These are phyloP conservation scores for Stropharia rugosoannulata DNA, from an alignment of 768 basidiomycete genomes.

Conservation along the genomic window DNA sequence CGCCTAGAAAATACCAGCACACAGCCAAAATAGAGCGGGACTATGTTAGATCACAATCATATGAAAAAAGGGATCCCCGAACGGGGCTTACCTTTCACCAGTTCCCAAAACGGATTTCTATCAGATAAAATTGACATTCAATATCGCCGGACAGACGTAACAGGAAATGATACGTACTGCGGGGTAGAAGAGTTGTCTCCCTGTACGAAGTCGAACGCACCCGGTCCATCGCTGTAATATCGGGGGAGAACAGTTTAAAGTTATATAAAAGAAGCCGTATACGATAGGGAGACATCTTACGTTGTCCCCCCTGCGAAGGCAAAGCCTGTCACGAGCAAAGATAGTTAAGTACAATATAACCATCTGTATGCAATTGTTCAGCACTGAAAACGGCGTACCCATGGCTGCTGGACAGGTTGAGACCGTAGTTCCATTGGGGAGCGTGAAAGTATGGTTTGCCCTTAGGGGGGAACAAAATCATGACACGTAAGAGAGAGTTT, in stretches of 20 bases:
- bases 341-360: neutral
- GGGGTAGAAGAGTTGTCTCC: constrained; percentile 61
- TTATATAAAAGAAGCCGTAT: neutral
- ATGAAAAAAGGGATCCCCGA: neutral
- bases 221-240: constrained; percentile 67
- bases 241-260: neutral
- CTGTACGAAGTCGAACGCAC: constrained; percentile 76
- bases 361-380: neutral
- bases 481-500: neutral
- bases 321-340: constrained; percentile 44
- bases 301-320: constrained; percentile 81
- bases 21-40: constrained; percentile 2
- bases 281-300: constrained; percentile 34
- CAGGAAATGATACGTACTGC: constrained; percentile 40
- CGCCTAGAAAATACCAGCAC: constrained; percentile 32
- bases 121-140: constrained; percentile 9
- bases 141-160: neutral
- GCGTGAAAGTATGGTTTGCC: constrained; percentile 61
- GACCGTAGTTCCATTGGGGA: constrained; percentile 65
- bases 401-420: constrained; percentile 79
- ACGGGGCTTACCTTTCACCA: constrained; percentile 57
- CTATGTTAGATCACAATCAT: constrained; percentile 2
- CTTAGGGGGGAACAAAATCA: constrained; percentile 28
- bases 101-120: constrained; percentile 79
- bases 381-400: constrained; percentile 40